Base-by-base conservation (phyloP, 495 filamentous ascomycete species). In the Tuber microsphaerosporum region DNA sequence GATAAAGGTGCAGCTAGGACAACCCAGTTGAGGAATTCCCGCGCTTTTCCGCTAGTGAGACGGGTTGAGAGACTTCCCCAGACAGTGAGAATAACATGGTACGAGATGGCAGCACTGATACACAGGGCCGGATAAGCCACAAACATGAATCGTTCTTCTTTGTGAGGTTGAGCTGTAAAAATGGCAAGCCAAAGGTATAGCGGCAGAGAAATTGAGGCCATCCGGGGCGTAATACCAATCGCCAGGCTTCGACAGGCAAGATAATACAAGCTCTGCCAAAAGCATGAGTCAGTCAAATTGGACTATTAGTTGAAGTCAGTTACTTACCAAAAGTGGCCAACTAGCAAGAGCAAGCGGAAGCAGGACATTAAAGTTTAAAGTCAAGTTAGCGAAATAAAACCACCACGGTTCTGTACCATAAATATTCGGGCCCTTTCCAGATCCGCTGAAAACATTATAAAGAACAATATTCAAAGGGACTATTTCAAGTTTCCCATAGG, bases 91-190 rank as follows among this genome's bases (percentile, higher is more conserved):
- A 94, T 82, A 75, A 92, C 90, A 83, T 97, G 93, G 71, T 95
- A 86, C 2, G 93, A 86, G 71, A 97, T 85, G n/a, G 94, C 92
- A 19, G 94, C 94, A 84, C 95, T 95, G 41, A 98, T 87, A n/a
- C 92, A 93, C 39, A 99, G 87, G 72, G 93, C 91, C 14, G 96
- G 95, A 83, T 99, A 99, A 37, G 90, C 91, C 0, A 94, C 94
- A 83, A 97, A 98, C 94, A 99, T 98, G 86, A 99, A 99, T 12
- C 96, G 87, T 82, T 99, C 96, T 84, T 99, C 96, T 81, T 99
- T 99, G 87, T 99, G 96, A 31, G 95, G 91, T 82, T 98, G 95
- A 16, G 90, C 82, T 5, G 93, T 92, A 84, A 99, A 97, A 73
- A 98, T 94, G 10, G 84, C 89, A 39, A 98, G 88, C 96, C 96